Percentiles rank a stretch among this genome's conserved stretches.
Conservation (phyloP, 345 rosid genomes). For the Chamaenerion angustifolium region DNA sequence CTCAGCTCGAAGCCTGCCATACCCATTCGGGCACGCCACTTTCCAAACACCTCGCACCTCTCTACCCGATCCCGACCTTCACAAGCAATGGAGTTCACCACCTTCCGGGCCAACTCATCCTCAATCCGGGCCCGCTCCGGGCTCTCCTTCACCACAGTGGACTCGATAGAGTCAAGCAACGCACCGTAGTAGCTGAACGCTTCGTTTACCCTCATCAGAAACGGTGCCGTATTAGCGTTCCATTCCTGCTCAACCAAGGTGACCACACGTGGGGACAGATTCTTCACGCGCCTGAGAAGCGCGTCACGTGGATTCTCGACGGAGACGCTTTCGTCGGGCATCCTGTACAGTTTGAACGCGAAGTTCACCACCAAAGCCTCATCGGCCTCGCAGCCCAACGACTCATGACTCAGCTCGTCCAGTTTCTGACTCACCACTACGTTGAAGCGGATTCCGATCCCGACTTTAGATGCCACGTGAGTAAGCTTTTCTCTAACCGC, state of each 20-base stretch:
- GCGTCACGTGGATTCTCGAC: slow-evolving; percentile 81
- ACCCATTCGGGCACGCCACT: slow-evolving; percentile 89
- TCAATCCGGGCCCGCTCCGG: too few relatives aligned
- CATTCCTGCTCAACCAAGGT: slow-evolving; percentile 17
- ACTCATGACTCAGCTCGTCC: slow-evolving; percentile 11
- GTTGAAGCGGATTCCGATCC: slow-evolving; percentile 34
- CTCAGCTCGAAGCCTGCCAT: slow-evolving; percentile 81
- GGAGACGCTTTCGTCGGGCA: slow-evolving; percentile 87
- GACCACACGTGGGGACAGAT: slow-evolving; percentile 60
- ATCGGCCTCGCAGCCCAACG: slow-evolving; percentile 52
- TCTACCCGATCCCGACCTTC: slow-evolving; percentile 79
- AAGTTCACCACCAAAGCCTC: slow-evolving; percentile 72
- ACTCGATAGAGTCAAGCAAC: too few relatives aligned
- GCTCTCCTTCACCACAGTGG: too few relatives aligned
- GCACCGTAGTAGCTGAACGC: slow-evolving; percentile 13
- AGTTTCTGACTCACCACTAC: slow-evolving; percentile 9
- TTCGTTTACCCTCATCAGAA: slow-evolving; percentile 17
- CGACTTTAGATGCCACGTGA: slow-evolving; percentile 26
- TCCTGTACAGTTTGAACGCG: slow-evolving; percentile 55
- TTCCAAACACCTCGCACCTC: slow-evolving; percentile 91
- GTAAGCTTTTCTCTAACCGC: slow-evolving; percentile 29
- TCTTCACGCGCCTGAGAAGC: slow-evolving; percentile 79
- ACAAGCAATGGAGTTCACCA: slow-evolving; percentile 59
- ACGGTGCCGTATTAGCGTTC: slow-evolving; percentile 27
- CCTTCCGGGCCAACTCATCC: too few relatives aligned